Base-by-base conservation (phyloP, 2,329 filamentous ascomycete species). In the Paecilomyces sp. region DNA sequence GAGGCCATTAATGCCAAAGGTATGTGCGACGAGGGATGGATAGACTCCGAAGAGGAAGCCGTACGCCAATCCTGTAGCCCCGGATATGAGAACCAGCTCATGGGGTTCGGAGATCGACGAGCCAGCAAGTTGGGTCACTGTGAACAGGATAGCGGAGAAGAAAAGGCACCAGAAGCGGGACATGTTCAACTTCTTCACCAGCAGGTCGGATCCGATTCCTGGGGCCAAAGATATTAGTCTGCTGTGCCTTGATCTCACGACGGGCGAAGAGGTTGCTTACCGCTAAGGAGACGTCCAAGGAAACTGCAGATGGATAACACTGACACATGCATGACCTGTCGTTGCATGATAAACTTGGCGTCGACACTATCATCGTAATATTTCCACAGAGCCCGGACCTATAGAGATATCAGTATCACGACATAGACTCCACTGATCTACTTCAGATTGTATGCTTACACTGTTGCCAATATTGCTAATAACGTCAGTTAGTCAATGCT, bases 11-110 rank as follows among this genome's bases (percentile, higher is more conserved):
- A 97, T 89, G 7, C 94, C 94, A 72, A 99, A 99, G 0, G 89
- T 88, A 72, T 97, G 92, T 6, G 92, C 91, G 9, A 90, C 85
- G 18, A 97, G 86, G 12, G 92, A 92, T 0, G 94, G 94, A 74
- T 90, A 96, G 22, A 96, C 92, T 34, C 94, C 94, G 66, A 97
- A 97, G 0, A 97, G 82, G 64, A 96, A 91, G 2, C 94, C 94
- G 72, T 99, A 99, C 1, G 87, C 92, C 0, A 97, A 79, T 0
- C 94, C 94, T 0, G 90, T 96, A 24, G 96, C 82, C 0, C 87
- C 85, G 0, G 92, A 97, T 18, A 97, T 87, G 30, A 91, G 75
- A 64, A 86, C 87, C 0, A 97, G 84, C 50, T 86, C 79, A 67
- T 91, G 83, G 0, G 94, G 94, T 70, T 94, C 89, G 57, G 84